Evolutionary conservation across 305 asterid genomes (phyloP), one percentile per base, ranked within the genome.

Genomic region (Andrographis paniculata): DNA sequence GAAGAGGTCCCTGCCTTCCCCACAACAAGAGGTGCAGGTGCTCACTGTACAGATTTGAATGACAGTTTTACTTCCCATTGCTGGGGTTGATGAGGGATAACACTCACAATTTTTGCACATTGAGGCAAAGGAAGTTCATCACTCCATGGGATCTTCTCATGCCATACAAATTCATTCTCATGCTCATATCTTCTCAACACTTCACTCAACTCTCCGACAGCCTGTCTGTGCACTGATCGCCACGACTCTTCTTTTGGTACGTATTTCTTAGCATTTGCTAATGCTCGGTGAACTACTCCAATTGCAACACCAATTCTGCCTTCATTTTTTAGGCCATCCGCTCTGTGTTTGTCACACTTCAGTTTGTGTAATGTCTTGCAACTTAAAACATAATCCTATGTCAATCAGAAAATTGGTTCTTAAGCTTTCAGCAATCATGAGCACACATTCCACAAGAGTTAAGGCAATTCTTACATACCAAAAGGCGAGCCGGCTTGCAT

Each of bases 131-230:
- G 77, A 36, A 80, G 50, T 36, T 71, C 71, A 4, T 59, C 62
- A 0, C 37, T 44, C 15, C 1, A n/a, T 7, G 73, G 72, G 48
- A 71, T 42, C 56, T 75, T 84, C 36, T 75, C 75, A 2, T 60
- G 73, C 88, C 83, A 75, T 7, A 78, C 86, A 18, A 80, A 69
- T 18, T 73, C 79, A 17, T 84, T 84, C 59, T 84, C 93, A 2
- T 56, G 73, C 57, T 80, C 78, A 15, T 63, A 80, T 64, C 76
- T 84, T 43, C 40, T 36, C 15, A 75, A 74, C 67, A 67, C 23
- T 30, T 1, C 52, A 1, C 35, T 57, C 53, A 67, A 20, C 41
- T 77, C 79, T 14, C 71, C 65, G n/a, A 65, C 42, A 42, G 48
- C 42, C 36, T 60, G 76, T 57, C 62, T 66, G 28, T 11, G 31